Conservation (phyloP, 73 alveolate genomes). For the Symbiodinium pilosum region DNA sequence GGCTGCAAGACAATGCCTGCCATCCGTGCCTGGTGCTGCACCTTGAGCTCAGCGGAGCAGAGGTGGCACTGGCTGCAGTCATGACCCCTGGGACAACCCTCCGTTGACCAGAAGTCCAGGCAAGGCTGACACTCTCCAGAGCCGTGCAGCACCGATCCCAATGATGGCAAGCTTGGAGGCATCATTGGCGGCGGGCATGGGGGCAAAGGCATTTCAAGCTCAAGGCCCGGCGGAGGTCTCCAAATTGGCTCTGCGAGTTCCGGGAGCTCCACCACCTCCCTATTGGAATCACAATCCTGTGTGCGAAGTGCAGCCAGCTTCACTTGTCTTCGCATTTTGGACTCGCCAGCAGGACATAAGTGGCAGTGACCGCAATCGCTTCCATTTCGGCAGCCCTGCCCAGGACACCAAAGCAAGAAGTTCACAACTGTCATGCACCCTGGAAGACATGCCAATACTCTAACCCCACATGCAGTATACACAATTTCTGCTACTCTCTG, state of each 20-base stretch:
- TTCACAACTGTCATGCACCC: too few relatives aligned
- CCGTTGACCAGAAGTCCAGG: too few relatives aligned
- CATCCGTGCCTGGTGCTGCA: neutral
- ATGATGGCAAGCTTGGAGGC: slow-evolving; percentile 21
- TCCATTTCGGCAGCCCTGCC: slow-evolving; percentile 82
- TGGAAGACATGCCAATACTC: too few relatives aligned
- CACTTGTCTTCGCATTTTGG: slow-evolving; percentile 68
- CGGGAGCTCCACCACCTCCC: neutral
- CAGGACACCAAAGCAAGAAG: neutral
- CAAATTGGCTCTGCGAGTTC: neutral
- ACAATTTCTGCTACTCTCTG: too few relatives aligned
- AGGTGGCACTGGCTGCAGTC: neutral
- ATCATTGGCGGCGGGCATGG: slow-evolving; percentile 6
- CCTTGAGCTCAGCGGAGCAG: neutral
- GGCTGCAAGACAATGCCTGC: slow-evolving; percentile 2
- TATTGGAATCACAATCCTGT: too few relatives aligned
- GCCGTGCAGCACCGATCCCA: slow-evolving; percentile 36
- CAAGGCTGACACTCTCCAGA: neutral
- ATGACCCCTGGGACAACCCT: too few relatives aligned
- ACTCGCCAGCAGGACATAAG: slow-evolving; percentile 76
- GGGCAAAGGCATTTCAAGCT: slow-evolving; percentile 3
- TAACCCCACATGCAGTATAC: too few relatives aligned
- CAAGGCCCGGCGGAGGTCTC: slow-evolving; percentile 94
- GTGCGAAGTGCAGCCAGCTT: slow-evolving; percentile 67
- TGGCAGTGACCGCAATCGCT: slow-evolving; percentile 74